Conservation (phyloP, 441 rosid species). For the Viola pubescens region DNA sequence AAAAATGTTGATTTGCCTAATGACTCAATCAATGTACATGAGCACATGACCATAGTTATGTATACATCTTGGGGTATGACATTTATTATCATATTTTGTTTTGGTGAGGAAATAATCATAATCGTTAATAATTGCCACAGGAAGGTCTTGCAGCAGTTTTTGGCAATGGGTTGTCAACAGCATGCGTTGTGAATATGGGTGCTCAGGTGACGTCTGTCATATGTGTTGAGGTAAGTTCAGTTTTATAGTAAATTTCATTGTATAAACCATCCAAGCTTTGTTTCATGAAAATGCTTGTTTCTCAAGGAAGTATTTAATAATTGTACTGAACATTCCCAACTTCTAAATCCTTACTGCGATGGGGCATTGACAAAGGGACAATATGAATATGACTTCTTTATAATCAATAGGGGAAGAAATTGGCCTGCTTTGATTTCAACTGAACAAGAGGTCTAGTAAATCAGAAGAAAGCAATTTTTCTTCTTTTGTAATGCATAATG, state of each 20-base stretch:
- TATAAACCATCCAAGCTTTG: not conserved
- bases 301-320: not conserved
- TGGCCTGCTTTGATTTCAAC: too few species aligned
- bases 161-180: slow-evolving; percentile 89
- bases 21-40: too few species aligned
- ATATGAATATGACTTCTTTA: not conserved
- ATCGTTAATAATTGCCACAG: slow-evolving; percentile 23
- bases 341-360: not conserved
- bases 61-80: too few species aligned
- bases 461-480: too few species aligned
- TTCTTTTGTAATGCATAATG: too few species aligned
- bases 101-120: not conserved
- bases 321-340: too few species aligned
- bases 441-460: too few species aligned
- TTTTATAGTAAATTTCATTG: slow-evolving; percentile 4
- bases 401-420: too few species aligned
- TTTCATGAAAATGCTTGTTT: not conserved
- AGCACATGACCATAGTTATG: too few species aligned
- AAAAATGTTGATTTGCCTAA: too few species aligned
- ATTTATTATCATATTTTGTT: too few species aligned
- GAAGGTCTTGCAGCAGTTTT: slow-evolving; percentile 94
- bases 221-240: slow-evolving; percentile 73
- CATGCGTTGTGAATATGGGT: slow-evolving; percentile 90
- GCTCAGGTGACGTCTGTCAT: slow-evolving; percentile 82
- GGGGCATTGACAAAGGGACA: not conserved